Evolutionary conservation across 257 asterid species (phyloP), one percentile per base, ranked within the genome.

Genomic region (Salvia hispanica): DNA sequence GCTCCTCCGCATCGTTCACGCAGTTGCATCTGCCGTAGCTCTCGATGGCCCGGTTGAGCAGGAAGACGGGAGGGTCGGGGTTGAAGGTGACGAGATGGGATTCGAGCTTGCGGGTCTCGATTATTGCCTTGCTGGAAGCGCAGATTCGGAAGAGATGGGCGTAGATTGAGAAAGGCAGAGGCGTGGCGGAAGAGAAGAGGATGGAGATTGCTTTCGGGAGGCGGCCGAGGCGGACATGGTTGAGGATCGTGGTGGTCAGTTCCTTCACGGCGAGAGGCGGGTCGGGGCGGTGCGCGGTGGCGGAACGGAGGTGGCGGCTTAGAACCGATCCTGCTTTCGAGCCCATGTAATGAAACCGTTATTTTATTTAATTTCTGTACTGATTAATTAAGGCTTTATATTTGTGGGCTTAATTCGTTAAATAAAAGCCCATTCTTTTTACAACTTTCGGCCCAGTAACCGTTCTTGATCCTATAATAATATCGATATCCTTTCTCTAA

Each of bases 41-140:
- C 12, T 89, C 95, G 0, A 92, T 87, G 0, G 91, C 98, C 82
- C 96, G 73, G 72, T 89, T 89, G 70, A 89, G 92, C 72, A 91
- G 54, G 44, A 89, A 91, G 31, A 72, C 70, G 0, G 98, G 98
- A 5, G 98, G 98, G 67, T 69, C 57, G 9, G 88, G 87, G 14
- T 59, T 54, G 58, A 71, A 78, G 1, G 84, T 76, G 56, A 85
- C 56, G 12, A 91, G 73, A 66, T 89, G 96, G 4, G 92, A 87
- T 50, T 89, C 94, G 0, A 89, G 82, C 52, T 84, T 86, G 56
- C 96, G 86, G 66, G 83, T 74, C 83, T 85, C 95, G 47, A 87
- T 77, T n/a, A 84, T 70, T 62, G 95, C 84, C 59, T 71, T 81
- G 40, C 58, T 72, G 14, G 81, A 65, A 13, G 82, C 85, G 71